A percentile compares a stretch with the other conserved stretches of the same genome.
Evolutionary conservation across 1,139 yeast genomes (phyloP).

Genomic region (Yamadazyma triangularis): DNA sequence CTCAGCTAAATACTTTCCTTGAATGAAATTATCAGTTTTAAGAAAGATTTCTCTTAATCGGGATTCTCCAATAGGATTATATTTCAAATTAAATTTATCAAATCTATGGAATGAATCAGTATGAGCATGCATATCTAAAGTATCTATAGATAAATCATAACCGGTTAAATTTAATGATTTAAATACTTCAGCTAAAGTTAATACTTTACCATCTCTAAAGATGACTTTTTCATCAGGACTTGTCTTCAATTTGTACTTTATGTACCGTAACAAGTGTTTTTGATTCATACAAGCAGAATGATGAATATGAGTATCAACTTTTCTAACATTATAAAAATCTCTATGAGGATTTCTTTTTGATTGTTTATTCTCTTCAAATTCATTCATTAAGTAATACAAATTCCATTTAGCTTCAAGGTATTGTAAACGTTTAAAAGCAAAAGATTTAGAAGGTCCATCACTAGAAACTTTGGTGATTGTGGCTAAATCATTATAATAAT

Average conservation of each 20-base stretch:
- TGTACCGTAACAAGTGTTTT: conserved; percentile 89
- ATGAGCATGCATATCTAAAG: conserved; percentile 99
- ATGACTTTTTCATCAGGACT: conserved; percentile 84
- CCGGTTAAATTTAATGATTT: conserved; percentile 87
- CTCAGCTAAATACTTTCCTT: conserved; percentile 89
- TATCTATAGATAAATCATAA: conserved; percentile 91
- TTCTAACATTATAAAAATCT: conserved; percentile 96
- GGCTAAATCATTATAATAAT: conserved; percentile 80
- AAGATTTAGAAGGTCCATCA: conserved; percentile 97
- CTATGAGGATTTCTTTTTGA: conserved; percentile 80
- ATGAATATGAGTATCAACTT: conserved; percentile 98
- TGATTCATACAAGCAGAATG: conserved; percentile 99
- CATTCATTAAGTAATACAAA: conserved; percentile 78
- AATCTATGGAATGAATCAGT: conserved; percentile 96
- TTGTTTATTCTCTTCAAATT: conserved; percentile 87
- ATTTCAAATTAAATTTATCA: conserved; percentile 94
- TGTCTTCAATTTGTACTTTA: conserved; percentile 72
- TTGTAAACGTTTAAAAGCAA: conserved; percentile 90
- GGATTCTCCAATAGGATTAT: conserved; percentile 97
- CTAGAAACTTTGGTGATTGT: conserved; percentile 67
- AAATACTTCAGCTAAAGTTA: conserved; percentile 84
- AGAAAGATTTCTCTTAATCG: conserved; percentile 92
- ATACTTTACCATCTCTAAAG: conserved; percentile 86
- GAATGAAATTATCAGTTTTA: conserved; percentile 89
- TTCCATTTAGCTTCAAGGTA: conserved; percentile 97